Evolutionary conservation across 169 alveolate species (phyloP), one percentile per base, ranked within the genome.

Genomic region (Eimeria maxima): DNA sequence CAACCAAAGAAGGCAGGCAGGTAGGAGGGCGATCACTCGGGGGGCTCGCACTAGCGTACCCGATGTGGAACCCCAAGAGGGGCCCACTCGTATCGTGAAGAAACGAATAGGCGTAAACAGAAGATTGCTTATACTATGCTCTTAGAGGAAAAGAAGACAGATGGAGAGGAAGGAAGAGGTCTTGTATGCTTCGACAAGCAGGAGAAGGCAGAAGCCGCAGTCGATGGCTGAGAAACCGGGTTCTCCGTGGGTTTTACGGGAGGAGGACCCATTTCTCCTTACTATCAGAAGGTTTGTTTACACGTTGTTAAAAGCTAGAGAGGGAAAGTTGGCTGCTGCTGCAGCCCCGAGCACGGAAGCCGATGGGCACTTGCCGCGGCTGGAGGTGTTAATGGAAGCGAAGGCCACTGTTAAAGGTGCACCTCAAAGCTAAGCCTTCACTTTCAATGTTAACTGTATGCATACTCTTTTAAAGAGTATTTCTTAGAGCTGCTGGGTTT

Each of bases 261-360:
- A 2, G 47, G 78, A 67, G 20, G 78, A 67, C 44, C 6, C 78
- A 18, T 11, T 67, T 67, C 44, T 67, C 29, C 5, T 0, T 67
- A 67, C 20, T 67, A 29, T 20, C 7, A 27, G 5, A 27, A 27
- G 33, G 33, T 29, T 27, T 29, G 13, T 67, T 67, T 10, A 27
- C 78, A 44, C 22, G 4, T 6, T 67, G 20, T 67, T 45, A 20
- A 42, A 44, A 42, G 22, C 38, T 10, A 74, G 29, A 74, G 60
- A 14, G 57, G 33, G 38, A 74, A 74, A 0, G n/a, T 67, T 67
- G 47, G 78, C 45, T 67, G 24, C 78, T 67, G 78, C 78, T 67
- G 78, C 86, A 74, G 86, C 86, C 86, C 86, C 86, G 86, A 74
- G 86, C 86, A 74, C 60, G 16, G 86, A 42, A 74, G 86, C 86